Evolutionary conservation across 2,329 filamentous ascomycete genomes (phyloP).

Genomic region (Coniochaeta ligniaria): DNA sequence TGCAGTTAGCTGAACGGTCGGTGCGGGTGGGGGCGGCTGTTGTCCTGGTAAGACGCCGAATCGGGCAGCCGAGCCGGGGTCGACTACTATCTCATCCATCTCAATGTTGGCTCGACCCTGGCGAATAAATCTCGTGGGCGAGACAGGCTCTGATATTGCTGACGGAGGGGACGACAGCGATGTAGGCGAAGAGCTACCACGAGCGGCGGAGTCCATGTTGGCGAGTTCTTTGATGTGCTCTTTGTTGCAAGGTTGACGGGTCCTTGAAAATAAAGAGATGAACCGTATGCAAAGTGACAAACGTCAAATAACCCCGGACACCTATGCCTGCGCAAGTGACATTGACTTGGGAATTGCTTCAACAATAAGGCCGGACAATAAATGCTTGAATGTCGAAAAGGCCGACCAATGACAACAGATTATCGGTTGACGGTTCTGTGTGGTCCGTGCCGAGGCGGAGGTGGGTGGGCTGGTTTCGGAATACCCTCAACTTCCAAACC

Average conservation of each 20-base stretch:
- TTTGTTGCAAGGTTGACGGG: not conserved
- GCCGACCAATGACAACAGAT: not conserved
- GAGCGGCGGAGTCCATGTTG: not conserved
- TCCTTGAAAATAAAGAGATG: not conserved
- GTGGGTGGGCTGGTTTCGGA: not conserved
- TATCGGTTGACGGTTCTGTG: not conserved
- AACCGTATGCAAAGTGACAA: not conserved
- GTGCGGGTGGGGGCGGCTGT: constrained; percentile 21
- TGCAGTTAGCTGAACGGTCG: constrained; percentile 44
- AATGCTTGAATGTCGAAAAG: not conserved
- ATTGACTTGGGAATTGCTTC: not conserved
- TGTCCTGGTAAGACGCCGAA: constrained; percentile 23
- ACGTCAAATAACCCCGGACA: not conserved
- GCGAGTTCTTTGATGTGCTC: not conserved
- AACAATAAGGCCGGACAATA: not conserved
- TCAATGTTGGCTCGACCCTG: constrained; percentile 26
- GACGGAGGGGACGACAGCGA: constrained; percentile 46
- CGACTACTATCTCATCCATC: constrained; percentile 44
- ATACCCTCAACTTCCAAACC: constrained; percentile 1
- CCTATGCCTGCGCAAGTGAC: not conserved
- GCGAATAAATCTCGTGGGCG: constrained; percentile 30
- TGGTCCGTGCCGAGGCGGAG: not conserved
- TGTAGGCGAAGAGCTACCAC: constrained; percentile 34
- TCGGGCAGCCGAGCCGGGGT: constrained; percentile 26
- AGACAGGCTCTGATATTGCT: constrained; percentile 41